Evolutionary conservation across 1,284 basidiomycete species (phyloP), one percentile per base, ranked within the genome.

Genomic region (Cystobasidium pallidum): DNA sequence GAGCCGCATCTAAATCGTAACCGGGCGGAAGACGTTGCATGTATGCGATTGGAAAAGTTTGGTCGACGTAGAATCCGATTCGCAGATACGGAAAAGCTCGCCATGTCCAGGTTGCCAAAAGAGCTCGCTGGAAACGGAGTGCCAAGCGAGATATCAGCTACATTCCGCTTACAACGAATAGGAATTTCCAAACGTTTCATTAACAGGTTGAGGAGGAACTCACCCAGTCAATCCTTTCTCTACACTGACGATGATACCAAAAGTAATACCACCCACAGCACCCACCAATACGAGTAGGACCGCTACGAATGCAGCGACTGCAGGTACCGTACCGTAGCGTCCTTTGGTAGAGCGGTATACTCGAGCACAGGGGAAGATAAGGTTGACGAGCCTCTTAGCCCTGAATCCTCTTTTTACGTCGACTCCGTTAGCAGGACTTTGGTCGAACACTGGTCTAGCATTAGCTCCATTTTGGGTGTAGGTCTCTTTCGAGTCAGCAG

Each of bases 1-100:
- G 68, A 17, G 68, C 19, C 19, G 68, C 68, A 30, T 71, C 30
- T 2, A 71, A n/a, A 24, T 63, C 58, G 28, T 71, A 57, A 2
- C 21, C n/a, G 59, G 68, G 6, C 43, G 59, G 61, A 47, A 71
- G 30, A 71, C 68, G 41, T 71, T 71, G 68, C 68, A 71, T 4
- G 68, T 71, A 47, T 71, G 68, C 3, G 55, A 39, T 19, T 63
- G 59, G 61, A 57, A 41, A 30, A 61, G 43, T 21, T 71, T 65
- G 47, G 17, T 17, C 2, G 58, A 52, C 39, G 49, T 51, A 11
- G 68, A 63, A 32, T 30, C 39, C 13, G 66, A 68, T 30, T 71
- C 68, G 45, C 68, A 71, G 30, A 71, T 71, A 11, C 68, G 58
- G 68, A 71, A 71, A 32, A 71, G 59, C 13, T 32, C 19, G 24